Base-by-base conservation (phyloP, 805 yeast genomes). In the Candida morakotiae region DNA sequence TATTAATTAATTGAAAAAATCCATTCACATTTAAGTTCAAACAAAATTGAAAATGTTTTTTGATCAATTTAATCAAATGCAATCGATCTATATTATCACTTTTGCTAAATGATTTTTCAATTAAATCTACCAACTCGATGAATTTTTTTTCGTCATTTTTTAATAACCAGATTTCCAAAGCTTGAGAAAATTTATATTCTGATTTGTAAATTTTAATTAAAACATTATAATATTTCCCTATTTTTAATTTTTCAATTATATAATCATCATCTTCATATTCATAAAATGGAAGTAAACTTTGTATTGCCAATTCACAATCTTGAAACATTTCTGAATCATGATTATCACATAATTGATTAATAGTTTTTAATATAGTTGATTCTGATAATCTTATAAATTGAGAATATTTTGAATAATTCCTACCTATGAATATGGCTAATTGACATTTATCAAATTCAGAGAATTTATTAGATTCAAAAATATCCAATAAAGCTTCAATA, bases 311-410 rank as follows among this genome's bases (percentile, higher is more conserved):
- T 53, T 91, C 91, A 47, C 86, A 77, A 41, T 84, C 91, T 14
- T 20, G 11, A 13, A 19, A 17, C 4, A 28, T 7, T 2, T 27
- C 14, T 4, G n/a, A 2, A 21, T 20, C 13, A 9, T 4, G 19
- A 65, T 71, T 36, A 63, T 68, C 34, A 69, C 44, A 1, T 44
- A 46, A 47, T 3, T 67, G 59, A 18, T 83, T 60, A 0, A 83
- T 60, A 3, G 57, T 53, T 5, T 72, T 71, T 28, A 84, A 53
- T 3, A 38, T 22, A 2, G 67, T 60, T 1, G 77, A 64, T 38
- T 81, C 93, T 1, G 88, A 74, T 1, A 93, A 56, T 30, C 87
- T 69, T 9, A 91, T 70, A 44, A 86, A 89, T 57, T 91, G 98
- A 9, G 77, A 69, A 55, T 84, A 91, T 53, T 91, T 93, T 2